Conservation (phyloP, 192 early-diverging fungal genomes). For the Backusella circina region DNA sequence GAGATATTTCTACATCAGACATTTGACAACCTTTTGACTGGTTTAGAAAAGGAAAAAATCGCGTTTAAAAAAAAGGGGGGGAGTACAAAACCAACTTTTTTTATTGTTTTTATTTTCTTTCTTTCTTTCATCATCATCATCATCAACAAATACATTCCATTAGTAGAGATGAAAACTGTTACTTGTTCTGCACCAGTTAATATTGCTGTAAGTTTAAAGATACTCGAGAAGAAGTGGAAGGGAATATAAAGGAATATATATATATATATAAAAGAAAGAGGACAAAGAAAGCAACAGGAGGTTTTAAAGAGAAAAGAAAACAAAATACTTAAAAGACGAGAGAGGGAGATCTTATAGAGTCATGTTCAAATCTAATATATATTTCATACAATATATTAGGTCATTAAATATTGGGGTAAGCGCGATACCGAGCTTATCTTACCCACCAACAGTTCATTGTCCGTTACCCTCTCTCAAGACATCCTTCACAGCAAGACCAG, state of each 20-base stretch:
- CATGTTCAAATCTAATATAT: neutral
- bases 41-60: neutral
- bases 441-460: slow-evolving; percentile 97
- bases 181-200: slow-evolving; percentile 98
- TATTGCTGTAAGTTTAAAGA: slow-evolving; percentile 78
- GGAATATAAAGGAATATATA: neutral
- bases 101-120: neutral
- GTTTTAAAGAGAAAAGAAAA: neutral
- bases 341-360: neutral
- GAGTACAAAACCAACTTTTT: neutral
- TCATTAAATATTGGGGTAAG: slow-evolving; percentile 99
- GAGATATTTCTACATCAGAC: neutral
- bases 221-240: neutral
- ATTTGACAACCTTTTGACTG: slow-evolving; percentile 8
- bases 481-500: slow-evolving; percentile 94
- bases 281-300: neutral
- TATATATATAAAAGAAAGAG: neutral
- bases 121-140: neutral
- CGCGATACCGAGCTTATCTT: slow-evolving; percentile 85
- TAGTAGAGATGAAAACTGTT: slow-evolving; percentile 41
- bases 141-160: slow-evolving; percentile 15
- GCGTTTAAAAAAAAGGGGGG: slow-evolving; percentile 1
- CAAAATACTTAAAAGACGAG: neutral
- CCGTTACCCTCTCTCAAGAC: slow-evolving; percentile 94
- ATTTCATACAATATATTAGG: slow-evolving; percentile 23